Percentiles rank a stretch among this genome's conserved stretches.
These are phyloP conservation scores for Zopfochytrium polystomum DNA, from an alignment of 371 early-diverging fungal species.

Conservation along the genomic window DNA sequence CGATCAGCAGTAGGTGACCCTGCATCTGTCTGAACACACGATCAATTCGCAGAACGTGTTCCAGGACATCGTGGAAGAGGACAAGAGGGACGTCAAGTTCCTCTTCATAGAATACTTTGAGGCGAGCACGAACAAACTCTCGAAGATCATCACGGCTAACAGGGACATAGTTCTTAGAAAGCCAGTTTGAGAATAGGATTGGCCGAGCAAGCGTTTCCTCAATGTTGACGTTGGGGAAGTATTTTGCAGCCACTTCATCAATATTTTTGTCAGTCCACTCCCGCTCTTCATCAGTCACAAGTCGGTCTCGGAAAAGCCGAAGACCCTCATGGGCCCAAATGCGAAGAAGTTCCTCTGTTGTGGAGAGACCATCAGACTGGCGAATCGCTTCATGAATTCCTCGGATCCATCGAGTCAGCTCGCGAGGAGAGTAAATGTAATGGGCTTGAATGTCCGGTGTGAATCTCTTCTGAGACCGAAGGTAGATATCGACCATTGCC, in stretches of 20 bases:
- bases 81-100: slow-evolving; percentile 96
- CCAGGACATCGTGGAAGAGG: slow-evolving; percentile 93
- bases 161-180: slow-evolving; percentile 86
- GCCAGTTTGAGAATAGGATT: slow-evolving; percentile 96
- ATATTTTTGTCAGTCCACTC: slow-evolving; percentile 90
- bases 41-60: slow-evolving; percentile 97
- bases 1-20: slow-evolving; percentile 96
- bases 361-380: slow-evolving; percentile 71
- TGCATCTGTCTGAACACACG: slow-evolving; percentile 97
- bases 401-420: slow-evolving; percentile 97
- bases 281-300: slow-evolving; percentile 87
- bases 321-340: slow-evolving; percentile 98
- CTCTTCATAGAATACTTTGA: slow-evolving; percentile 98
- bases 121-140: slow-evolving; percentile 89
- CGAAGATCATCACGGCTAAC: slow-evolving; percentile 86
- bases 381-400: slow-evolving; percentile 95
- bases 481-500: slow-evolving; percentile 97
- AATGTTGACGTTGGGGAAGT: slow-evolving; percentile 82
- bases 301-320: slow-evolving; percentile 96
- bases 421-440: slow-evolving; percentile 98
- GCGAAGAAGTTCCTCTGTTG: slow-evolving; percentile 88
- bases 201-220: slow-evolving; percentile 79
- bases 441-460: slow-evolving; percentile 97
- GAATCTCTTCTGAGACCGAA: slow-evolving; percentile 83
- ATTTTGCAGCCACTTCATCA: slow-evolving; percentile 75